Evolutionary conservation across 805 yeast genomes (phyloP), one percentile per base, ranked within the genome.

Genomic region (Candida pseudofarinosa): DNA sequence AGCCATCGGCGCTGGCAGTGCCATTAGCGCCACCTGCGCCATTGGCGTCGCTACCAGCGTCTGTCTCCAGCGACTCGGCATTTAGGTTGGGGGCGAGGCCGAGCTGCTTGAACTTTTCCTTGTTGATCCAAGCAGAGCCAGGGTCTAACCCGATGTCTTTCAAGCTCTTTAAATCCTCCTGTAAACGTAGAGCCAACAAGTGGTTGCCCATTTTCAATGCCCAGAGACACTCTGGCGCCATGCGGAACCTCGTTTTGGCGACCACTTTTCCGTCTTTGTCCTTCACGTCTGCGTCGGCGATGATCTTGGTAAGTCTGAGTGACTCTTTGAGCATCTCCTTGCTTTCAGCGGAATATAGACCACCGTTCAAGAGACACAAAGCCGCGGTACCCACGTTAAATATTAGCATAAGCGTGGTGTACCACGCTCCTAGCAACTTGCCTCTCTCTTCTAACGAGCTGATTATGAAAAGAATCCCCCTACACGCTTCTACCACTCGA

Each of bases 211-310:
- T 75, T 47, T 77, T 78, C 34, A 81, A 51, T 1, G 76, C 79
- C 86, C 85, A 81, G n/a, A 77, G 51, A 51, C 83, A 77, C 54
- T 80, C 85, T 35, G 70, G 66, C 10, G 74, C 76, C 86, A 80
- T 80, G 40, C 62, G 66, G 50, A 67, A 71, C 33, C 75, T 50
- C 41, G 59, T 63, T 33, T 56, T 52, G 35, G 59, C 51, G 8
- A 69, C 43, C 4, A 59, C 48, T 38, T 58, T 60, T 8, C 69
- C 67, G 50, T 62, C 44, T 6, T 51, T 56, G 40, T 60, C 56
- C 18, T 55, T 48, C 4, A 70, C 67, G 28, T 69, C 54, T 19
- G 73, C 51, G 26, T 56, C 60, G 45, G 50, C 64, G 14, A 56
- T 45, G 10, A 34, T 41, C 8, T 47, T 44, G 13, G 66, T 44